Evolutionary conservation across 2,329 filamentous ascomycete genomes (phyloP).

Genomic region (Aphanoascus verrucosus): DNA sequence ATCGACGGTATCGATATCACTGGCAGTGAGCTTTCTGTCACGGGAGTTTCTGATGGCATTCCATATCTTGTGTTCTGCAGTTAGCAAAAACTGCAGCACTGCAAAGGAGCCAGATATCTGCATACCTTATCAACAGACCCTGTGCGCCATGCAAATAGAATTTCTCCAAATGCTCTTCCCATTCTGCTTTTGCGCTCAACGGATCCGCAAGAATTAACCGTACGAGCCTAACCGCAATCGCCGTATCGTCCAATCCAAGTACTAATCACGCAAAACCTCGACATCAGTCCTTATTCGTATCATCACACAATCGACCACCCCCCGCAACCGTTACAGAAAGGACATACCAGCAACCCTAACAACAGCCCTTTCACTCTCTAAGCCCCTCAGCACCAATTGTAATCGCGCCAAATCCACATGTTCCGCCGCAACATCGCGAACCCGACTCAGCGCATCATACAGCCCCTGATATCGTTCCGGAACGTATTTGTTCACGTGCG

Average conservation of each 20-base stretch:
- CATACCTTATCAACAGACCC: slow-evolving; percentile 54
- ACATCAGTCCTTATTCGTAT: neutral
- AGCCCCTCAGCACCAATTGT: slow-evolving; percentile 48
- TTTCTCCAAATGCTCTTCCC: slow-evolving; percentile 53
- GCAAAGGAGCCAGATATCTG: slow-evolving; percentile 12
- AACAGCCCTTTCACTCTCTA: slow-evolving; percentile 45
- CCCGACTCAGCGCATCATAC: slow-evolving; percentile 42
- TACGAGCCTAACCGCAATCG: slow-evolving; percentile 49
- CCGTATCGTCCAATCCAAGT: slow-evolving; percentile 41
- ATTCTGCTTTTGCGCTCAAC: slow-evolving; percentile 49
- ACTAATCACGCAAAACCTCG: slow-evolving; percentile 26
- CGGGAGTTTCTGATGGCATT: slow-evolving; percentile 37
- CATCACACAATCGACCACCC: neutral
- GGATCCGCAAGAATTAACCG: slow-evolving; percentile 62
- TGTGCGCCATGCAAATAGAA: slow-evolving; percentile 39
- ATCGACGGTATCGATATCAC: slow-evolving; percentile 47
- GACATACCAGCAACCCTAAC: slow-evolving; percentile 45
- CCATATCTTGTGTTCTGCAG: slow-evolving; percentile 40
- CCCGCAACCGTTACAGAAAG: neutral
- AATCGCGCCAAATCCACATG: slow-evolving; percentile 50
- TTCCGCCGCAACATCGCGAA: slow-evolving; percentile 43
- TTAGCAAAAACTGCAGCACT: neutral
- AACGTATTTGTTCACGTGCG: slow-evolving; percentile 31
- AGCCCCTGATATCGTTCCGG: slow-evolving; percentile 44
- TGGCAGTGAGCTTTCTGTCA: slow-evolving; percentile 43